phyloP scores from a whole-genome alignment of 2,329 filamentous ascomycete genomes.

The Fusarium sp. region DNA sequence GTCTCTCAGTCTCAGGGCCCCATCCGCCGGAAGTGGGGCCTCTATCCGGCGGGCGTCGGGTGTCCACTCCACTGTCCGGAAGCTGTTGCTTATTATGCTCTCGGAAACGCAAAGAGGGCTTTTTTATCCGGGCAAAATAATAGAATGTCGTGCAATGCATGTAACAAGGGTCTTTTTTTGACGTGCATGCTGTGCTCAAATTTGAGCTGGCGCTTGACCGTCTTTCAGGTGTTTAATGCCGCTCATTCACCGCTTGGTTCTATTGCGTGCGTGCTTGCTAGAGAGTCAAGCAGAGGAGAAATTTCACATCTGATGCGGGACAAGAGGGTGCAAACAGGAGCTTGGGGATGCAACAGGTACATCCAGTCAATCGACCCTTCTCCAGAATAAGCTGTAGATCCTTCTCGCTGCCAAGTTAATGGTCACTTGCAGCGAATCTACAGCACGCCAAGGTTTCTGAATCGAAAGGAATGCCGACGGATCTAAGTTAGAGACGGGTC shows the following conservation, averaged over 20 bases:
- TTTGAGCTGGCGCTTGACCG: constrained; percentile 25
- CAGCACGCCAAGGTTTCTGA: constrained; percentile 17
- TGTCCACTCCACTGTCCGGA: not conserved
- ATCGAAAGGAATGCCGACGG: constrained; percentile 35
- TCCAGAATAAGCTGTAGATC: constrained; percentile 9
- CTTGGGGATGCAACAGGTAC: not conserved
- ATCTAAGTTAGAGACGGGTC: constrained; percentile 14
- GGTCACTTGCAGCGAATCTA: constrained; percentile 14
- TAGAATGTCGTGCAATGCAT: constrained; percentile 5
- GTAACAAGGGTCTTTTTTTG: constrained; percentile 24
- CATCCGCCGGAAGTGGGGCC: not conserved
- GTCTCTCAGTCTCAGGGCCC: not conserved
- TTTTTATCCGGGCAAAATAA: not conserved
- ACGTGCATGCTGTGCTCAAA: constrained; percentile 15
- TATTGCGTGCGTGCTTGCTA: constrained; percentile 5
- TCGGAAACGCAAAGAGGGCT: constrained; percentile 18
- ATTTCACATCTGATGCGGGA: not conserved
- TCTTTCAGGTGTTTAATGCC: constrained; percentile 29
- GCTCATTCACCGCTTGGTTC: constrained; percentile 29
- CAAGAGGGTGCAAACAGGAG: not conserved
- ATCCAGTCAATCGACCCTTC: not conserved
- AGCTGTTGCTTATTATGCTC: not conserved
- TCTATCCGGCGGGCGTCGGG: not conserved
- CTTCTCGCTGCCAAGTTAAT: constrained; percentile 1
- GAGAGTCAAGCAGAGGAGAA: not conserved